A percentile compares a stretch with the other conserved stretches of the same genome.
These are phyloP conservation scores for Geotrichum bryndzae DNA, from an alignment of 1,139 yeast genomes.

Conservation along the genomic window DNA sequence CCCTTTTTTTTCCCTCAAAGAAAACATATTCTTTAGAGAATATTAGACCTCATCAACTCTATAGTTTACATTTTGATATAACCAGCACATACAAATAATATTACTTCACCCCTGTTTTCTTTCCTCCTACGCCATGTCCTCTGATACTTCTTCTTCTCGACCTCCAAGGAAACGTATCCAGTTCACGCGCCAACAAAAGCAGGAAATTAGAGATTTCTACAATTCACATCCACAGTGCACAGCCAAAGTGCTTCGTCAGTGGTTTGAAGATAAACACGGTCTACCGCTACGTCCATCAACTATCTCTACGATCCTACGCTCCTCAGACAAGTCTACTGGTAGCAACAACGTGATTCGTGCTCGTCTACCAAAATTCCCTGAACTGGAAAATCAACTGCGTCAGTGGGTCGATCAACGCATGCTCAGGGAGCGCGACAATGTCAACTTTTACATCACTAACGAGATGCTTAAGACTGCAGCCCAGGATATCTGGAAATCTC, in stretches of 20 bases:
- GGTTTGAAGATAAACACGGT: conserved; percentile 10
- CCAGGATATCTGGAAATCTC: conserved; percentile 3
- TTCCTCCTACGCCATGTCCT: neutral
- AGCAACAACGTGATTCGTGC: conserved; percentile 11
- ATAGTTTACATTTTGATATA: too few relatives aligned
- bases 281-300: conserved; percentile 7
- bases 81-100: too few relatives aligned
- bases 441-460: conserved; percentile 6
- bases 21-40: neutral
- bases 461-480: conserved; percentile 11
- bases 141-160: neutral
- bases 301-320: conserved; percentile 10
- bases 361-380: conserved; percentile 11
- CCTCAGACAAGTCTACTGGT: conserved; percentile 9
- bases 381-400: conserved; percentile 2
- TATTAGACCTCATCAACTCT: neutral
- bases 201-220: conserved; percentile 12
- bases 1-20: neutral
- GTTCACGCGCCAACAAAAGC: conserved; percentile 13
- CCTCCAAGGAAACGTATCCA: conserved; percentile 7
- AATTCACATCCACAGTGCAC: conserved; percentile 4
- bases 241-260: conserved; percentile 9
- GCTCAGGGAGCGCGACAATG: neutral
- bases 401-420: conserved; percentile 6
- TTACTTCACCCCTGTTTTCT: neutral